Base-by-base conservation (phyloP, 345 rosid genomes). In the Microthlaspi erraticum region DNA sequence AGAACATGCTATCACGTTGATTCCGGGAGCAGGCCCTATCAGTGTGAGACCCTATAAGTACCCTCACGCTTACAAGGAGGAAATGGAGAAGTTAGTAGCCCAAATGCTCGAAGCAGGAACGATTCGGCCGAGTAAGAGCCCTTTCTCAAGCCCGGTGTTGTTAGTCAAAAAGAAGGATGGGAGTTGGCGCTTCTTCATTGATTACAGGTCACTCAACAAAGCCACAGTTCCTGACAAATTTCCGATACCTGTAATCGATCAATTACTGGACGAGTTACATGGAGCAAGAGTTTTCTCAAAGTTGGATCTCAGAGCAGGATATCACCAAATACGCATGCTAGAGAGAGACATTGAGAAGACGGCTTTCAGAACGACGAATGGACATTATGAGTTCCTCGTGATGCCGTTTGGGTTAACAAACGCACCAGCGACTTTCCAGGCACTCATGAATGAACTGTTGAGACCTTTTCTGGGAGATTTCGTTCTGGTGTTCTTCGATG, bases 261-360 rank as follows among this genome's bases (percentile, higher is more conserved):
- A 48, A 6, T 1, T 50, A 0, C 13, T 50, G 0, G 59, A 65
- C 8, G 36, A 65, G 2, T 1, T 65, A 0, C 45, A 65, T 10
- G 9, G 13, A 0, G 23, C 60, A 0, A 8, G 10, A 7, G 39
- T 8, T 1, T 66, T 39, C 1, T 37, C 26, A 0, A 53, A 66
- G 0, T 31, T 53, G 0, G 39, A 66, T 5, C 19, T 51, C 0
- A 6, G 48, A 0, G 36, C 41, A 0, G 17, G 59, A 0, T 66
- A 66, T 6, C 61, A 66, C 9, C 41, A 66, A 1, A 2, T 53
- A 1, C 12, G 19, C 0, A 53, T 29, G 38, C 0, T 1, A 1
- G 11, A 3, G 0, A 0, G 3, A 0, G 38, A 67, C 2, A 14
- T 67, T 0, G 51, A 42, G 7, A 67, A 41, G 4, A 41, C 19